Conservation (phyloP, 257 asterid genomes). For the Salvia rosmarinus region DNA sequence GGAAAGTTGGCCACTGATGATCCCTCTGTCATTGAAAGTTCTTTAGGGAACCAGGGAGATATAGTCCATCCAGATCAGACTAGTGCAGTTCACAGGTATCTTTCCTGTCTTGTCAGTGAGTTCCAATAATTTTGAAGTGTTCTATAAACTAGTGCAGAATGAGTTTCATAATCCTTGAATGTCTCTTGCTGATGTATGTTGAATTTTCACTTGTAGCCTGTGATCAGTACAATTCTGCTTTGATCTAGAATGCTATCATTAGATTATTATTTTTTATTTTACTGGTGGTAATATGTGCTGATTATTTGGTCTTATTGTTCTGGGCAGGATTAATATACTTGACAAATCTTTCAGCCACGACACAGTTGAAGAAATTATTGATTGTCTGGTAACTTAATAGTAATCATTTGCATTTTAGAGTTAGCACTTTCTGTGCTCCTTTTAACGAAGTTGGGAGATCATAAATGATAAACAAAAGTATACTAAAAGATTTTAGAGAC, state of each 20-base stretch:
- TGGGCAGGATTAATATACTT: slow-evolving; percentile 64
- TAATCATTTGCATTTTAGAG: neutral
- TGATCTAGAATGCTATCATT: slow-evolving; percentile 12
- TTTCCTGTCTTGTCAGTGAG: slow-evolving; percentile 11
- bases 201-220: neutral
- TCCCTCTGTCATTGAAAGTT: slow-evolving; percentile 80
- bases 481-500: neutral
- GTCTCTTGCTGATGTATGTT: slow-evolving; percentile 21
- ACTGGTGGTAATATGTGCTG: slow-evolving; percentile 23
- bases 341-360: slow-evolving; percentile 91
- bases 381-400: slow-evolving; percentile 64
- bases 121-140: neutral
- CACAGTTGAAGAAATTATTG: slow-evolving; percentile 88
- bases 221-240: slow-evolving; percentile 14
- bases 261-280: neutral
- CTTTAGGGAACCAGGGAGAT: slow-evolving; percentile 66
- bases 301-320: slow-evolving; percentile 30
- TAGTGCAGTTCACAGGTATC: slow-evolving; percentile 76
- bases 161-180: neutral
- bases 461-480: neutral
- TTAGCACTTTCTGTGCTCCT: neutral
- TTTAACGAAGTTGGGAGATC: slow-evolving; percentile 8
- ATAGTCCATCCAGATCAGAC: slow-evolving; percentile 55
- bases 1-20: slow-evolving; percentile 76
- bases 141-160: slow-evolving; percentile 13